Percentiles rank a stretch among this genome's conserved stretches.
These are phyloP conservation scores for Domatiomyces catenatus DNA, from an alignment of 2,329 filamentous ascomycete species.

Conservation along the genomic window DNA sequence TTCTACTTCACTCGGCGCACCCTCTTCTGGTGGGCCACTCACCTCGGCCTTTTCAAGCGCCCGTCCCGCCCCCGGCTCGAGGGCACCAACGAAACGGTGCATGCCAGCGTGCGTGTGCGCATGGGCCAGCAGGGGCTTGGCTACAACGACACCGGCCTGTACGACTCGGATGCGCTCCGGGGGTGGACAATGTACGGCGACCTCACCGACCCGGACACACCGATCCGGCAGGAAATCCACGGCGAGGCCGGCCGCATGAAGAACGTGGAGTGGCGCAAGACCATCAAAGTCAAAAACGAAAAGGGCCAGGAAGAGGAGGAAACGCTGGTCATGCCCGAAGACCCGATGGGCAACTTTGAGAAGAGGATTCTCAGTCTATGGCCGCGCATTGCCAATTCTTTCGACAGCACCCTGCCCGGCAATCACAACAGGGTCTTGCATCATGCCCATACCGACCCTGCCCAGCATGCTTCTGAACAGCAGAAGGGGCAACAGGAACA, in stretches of 20 bases:
- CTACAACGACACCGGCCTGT: conserved; percentile 34
- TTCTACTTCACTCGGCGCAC: conserved; percentile 2
- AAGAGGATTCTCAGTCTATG: conserved; percentile 10
- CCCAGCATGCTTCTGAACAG: neutral
- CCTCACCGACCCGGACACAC: conserved; percentile 13
- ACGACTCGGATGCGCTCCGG: conserved; percentile 29
- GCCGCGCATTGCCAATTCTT: conserved; percentile 10
- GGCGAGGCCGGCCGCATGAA: conserved; percentile 14
- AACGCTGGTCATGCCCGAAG: conserved; percentile 11
- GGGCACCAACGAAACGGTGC: conserved; percentile 41
- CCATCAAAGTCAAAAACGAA: neutral
- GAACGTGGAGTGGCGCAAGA: conserved; percentile 15
- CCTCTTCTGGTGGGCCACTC: conserved; percentile 6
- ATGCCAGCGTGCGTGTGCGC: conserved; percentile 40
- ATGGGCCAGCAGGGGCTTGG: conserved; percentile 37
- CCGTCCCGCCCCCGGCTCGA: conserved; percentile 21
- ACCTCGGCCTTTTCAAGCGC: neutral
- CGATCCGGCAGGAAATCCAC: conserved; percentile 8
- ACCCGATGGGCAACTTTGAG: conserved; percentile 14
- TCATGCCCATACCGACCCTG: neutral
- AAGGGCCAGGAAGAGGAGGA: conserved; percentile 4
- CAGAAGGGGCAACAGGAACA: neutral
- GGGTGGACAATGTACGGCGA: conserved; percentile 12
- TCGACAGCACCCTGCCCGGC: conserved; percentile 8
- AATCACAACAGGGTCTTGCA: neutral